Evolutionary conservation across 768 basidiomycete species (phyloP).

Genomic region (Mycena kentingensis): DNA sequence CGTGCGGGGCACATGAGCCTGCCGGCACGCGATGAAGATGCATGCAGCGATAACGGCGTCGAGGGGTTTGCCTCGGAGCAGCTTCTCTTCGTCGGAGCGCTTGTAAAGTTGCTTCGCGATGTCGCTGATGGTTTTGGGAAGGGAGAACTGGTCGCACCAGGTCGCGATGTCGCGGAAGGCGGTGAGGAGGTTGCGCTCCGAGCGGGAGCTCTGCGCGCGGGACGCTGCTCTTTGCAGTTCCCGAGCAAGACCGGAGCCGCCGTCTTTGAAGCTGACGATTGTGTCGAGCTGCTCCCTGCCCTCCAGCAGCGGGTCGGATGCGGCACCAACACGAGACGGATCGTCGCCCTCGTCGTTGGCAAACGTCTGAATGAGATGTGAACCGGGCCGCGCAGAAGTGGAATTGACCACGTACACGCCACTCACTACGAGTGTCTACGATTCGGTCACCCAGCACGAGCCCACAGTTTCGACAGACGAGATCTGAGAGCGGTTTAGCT

Average conservation of each 20-base stretch:
- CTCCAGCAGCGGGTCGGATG: conserved; percentile 89
- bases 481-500: no score
- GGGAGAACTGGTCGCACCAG: conserved; percentile 95
- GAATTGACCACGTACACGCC: conserved; percentile 67
- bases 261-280: conserved; percentile 93
- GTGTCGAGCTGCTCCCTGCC: conserved; percentile 95
- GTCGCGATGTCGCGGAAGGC: conserved; percentile 90
- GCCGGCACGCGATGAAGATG: conserved; percentile 96
- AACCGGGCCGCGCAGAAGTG: conserved; percentile 23
- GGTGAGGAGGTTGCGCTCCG: conserved; percentile 81
- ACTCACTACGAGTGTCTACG: conserved; percentile 98
- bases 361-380: conserved; percentile 69
- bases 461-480: conserved; percentile 93
- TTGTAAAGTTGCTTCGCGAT: conserved; percentile 98
- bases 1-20: conserved; percentile 92
- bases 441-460: conserved; percentile 94
- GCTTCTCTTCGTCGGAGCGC: conserved; percentile 93
- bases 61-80: conserved; percentile 86
- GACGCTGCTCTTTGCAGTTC: conserved; percentile 92
- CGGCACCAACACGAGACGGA: conserved; percentile 98
- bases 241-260: conserved; percentile 87
- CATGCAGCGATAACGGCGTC: conserved; percentile 96
- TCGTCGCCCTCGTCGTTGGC: conserved; percentile 99
- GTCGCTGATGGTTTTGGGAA: conserved; percentile 92
- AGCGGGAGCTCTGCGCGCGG: conserved; percentile 73